Evolutionary conservation across 495 filamentous ascomycete genomes (phyloP), one percentile per base, ranked within the genome.

Genomic region (Xanthoparmelia taractica): DNA sequence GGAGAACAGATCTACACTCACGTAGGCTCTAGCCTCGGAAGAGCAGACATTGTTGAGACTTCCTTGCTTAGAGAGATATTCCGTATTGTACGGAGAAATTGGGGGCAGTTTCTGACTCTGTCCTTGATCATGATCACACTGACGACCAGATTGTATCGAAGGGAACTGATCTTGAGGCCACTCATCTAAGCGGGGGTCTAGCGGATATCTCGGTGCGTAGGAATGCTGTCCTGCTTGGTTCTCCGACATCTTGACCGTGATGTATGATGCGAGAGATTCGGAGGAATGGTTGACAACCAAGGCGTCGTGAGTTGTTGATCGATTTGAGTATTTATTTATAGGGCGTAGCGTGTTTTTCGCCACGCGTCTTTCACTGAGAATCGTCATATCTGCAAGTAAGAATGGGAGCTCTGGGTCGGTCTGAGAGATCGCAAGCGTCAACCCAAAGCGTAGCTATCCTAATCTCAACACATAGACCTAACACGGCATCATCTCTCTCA

Each of bases 401-500:
- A 74, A 75, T 25, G 73, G 74, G 13, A 78, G 52, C 11, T 67
- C 37, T 18, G 71, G 65, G 58, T 74, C 72, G 65, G 58, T 74
- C 72, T 27, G 31, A 47, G 8, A 61, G 40, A 38, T 65, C 68
- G 71, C 66, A 74, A 0, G 69, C 67, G 5, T 60, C 71, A 2
- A 58, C 57, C 76, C 76, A 79, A 2, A 63, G 65, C n/a, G 57
- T 40, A 1, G 75, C 75, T n/a, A 69, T 73, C 41, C 58, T 45
- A 20, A 69, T 67, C 45, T 74, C 69, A 40, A 70, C 70, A 20
- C 61, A 50, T 3, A 67, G 65, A 4, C 71, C 71, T 6, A 78
- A 71, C 17, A 79, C 54, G 0, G 78, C 73, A 64, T 79, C 76
- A 20, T 65, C 25, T n/a, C 65, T 60, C 61, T 71, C 66, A 8